Conservation (phyloP, 371 early-diverging fungal genomes). For the Vairimorpha necatrix region DNA sequence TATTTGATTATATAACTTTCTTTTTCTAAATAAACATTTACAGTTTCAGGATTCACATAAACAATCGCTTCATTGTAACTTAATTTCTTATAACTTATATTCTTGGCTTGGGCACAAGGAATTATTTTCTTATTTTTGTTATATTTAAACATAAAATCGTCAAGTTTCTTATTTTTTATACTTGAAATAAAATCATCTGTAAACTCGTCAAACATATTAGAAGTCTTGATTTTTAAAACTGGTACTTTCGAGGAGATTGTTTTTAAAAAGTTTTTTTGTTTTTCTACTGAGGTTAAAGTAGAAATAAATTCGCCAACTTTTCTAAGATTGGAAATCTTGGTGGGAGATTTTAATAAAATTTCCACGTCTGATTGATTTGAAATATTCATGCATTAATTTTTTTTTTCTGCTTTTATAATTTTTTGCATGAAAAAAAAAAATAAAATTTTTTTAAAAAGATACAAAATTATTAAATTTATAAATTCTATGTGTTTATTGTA, state of each 20-base stretch:
- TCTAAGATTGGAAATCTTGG: not conserved
- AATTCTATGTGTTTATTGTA: too few species aligned
- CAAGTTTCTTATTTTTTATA: not conserved
- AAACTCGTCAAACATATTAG: not conserved
- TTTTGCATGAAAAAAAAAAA: not conserved
- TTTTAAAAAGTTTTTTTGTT: not conserved
- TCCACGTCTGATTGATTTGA: not conserved
- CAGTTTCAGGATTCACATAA: not conserved
- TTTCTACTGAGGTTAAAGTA: not conserved
- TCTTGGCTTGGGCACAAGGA: not conserved
- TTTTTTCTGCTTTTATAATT: not conserved
- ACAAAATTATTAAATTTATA: not conserved
- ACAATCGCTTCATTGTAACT: not conserved
- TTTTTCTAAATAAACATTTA: not conserved
- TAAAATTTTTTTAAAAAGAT: not conserved
- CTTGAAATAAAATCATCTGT: not conserved
- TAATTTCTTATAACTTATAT: not conserved
- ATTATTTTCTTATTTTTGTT: not conserved
- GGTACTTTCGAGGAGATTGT: not conserved
- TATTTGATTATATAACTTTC: slow-evolving; percentile 1
- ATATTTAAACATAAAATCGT: not conserved
- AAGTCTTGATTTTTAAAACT: not conserved
- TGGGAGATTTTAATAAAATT: not conserved
- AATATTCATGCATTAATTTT: not conserved
- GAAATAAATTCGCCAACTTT: not conserved